Base-by-base conservation (phyloP, 108 stramenopile genomes). In the Aurantiochytrium sp. region DNA sequence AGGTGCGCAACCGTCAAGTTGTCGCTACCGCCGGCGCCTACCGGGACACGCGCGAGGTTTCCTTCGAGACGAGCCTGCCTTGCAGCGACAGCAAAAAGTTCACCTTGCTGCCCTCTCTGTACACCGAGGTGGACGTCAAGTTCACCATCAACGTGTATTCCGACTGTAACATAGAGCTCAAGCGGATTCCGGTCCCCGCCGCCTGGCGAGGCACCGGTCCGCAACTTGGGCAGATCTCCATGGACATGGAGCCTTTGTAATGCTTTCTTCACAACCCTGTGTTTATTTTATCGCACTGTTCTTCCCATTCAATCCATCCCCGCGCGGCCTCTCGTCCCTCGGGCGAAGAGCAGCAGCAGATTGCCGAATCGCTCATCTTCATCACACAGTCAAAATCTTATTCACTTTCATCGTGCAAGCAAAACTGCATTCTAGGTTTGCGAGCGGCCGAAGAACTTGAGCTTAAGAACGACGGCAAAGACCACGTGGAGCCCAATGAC, bases 401-500 rank as follows among this genome's bases (percentile, higher is more conserved):
- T 15, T 52, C 17, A 15, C 15, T 52, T 52, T 52, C 50, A 52
- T n/a, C n/a, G n/a, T n/a, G n/a, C n/a, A n/a, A n/a, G n/a, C n/a
- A n/a, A n/a, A n/a, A n/a, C n/a, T n/a, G n/a, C n/a, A n/a, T n/a
- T n/a, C n/a, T n/a, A n/a, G n/a, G n/a, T n/a, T 54, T 54, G 53
- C 21, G 53, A 54, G 53, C 53, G 53, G 73, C 73, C 73, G 32
- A 81, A 81, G 2, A 81, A 81, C 30, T 81, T 81, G 30, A 81
- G 27, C 73, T 81, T 81, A 17, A 81, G 73, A 41, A 81, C 73
- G 10, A 81, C 24, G 27, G 73, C 73, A 42, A 81, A 81, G 45
- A 81, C 73, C 6, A 81, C n/a, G 73, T 81, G 73, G 36, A 81
- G 73, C 19, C 73, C 73, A 42, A 81, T 48, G 27, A 81, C 45